These are phyloP conservation scores for Cornus suecica DNA, from an alignment of 148 eudicot species.

Conservation along the genomic window DNA sequence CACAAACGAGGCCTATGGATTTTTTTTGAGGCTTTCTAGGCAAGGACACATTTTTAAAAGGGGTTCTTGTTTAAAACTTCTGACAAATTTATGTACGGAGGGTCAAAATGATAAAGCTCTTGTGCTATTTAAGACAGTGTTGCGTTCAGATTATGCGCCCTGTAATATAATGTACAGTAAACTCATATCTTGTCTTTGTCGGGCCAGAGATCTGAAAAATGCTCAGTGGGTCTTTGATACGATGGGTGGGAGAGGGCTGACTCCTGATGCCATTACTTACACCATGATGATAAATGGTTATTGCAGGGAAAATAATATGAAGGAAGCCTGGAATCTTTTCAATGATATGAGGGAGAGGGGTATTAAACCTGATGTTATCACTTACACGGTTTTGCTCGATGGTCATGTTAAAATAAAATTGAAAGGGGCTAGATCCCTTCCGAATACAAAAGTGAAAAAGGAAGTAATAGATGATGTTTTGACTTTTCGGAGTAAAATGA, in stretches of 20 bases:
- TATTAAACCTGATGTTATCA: constrained; percentile 54
- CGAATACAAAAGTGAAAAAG: constrained; percentile 7
- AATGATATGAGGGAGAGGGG: constrained; percentile 56
- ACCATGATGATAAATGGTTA: constrained; percentile 73
- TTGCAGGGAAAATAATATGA: constrained; percentile 37
- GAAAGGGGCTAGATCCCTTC: constrained; percentile 13
- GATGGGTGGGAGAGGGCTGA: constrained; percentile 41
- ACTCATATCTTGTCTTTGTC: constrained; percentile 49
- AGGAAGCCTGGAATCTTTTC: constrained; percentile 51
- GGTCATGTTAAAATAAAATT: constrained; percentile 37
- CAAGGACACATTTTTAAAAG: constrained; percentile 34
- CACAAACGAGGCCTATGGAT: constrained; percentile 31
- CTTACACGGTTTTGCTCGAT: constrained; percentile 66
- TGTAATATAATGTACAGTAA: constrained; percentile 39
- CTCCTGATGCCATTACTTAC: constrained; percentile 58
- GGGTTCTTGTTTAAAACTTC: constrained; percentile 38
- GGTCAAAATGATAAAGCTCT: constrained; percentile 46
- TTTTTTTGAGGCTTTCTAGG: constrained; percentile 31
- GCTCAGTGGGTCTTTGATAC: constrained; percentile 52
- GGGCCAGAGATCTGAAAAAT: constrained; percentile 45
- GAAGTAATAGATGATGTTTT: constrained; percentile 20
- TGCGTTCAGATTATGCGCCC: constrained; percentile 28
- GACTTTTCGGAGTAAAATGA: constrained; percentile 34
- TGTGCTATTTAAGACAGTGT: constrained; percentile 31
- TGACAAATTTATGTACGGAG: constrained; percentile 44